phyloP scores from a whole-genome alignment of 2,329 filamentous ascomycete species.

The Fusarium scirpi region DNA sequence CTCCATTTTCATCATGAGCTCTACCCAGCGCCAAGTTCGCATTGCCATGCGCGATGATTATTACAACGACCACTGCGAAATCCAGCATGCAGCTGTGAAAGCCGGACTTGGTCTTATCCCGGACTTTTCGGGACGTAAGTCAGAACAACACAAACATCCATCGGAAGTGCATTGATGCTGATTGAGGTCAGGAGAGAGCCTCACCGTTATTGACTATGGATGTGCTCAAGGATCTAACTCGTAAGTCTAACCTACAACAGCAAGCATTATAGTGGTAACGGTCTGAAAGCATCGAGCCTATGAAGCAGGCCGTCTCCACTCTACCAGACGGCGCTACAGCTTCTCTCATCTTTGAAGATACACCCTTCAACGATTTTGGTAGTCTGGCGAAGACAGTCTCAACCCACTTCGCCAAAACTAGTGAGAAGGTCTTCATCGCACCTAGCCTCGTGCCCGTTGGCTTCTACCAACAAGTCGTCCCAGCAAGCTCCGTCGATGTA shows the following conservation, averaged over 20 bases:
- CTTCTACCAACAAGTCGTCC: conserved; percentile 4
- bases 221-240: conserved; percentile 14
- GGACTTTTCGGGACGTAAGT: not conserved
- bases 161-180: too few species aligned
- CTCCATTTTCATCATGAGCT: not conserved
- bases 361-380: conserved; percentile 16
- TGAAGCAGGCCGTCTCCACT: not conserved
- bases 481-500: not conserved
- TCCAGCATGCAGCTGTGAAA: conserved; percentile 5
- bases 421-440: not conserved
- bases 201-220: conserved; percentile 7
- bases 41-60: conserved; percentile 22
- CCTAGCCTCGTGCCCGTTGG: conserved; percentile 8
- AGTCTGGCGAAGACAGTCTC: conserved; percentile 18
- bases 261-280: not conserved
- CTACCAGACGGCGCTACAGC: not conserved
- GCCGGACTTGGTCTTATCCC: conserved; percentile 4
- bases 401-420: not conserved
- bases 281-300: not conserved
- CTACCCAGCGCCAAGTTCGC: not conserved
- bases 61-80: conserved; percentile 19
- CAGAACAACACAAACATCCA: too few species aligned
- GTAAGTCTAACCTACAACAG: not conserved
- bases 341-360: conserved; percentile 15
- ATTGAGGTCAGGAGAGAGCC: not conserved